phyloP scores from a whole-genome alignment of 2,329 filamentous ascomycete genomes.

The Alternaria burnsii region DNA sequence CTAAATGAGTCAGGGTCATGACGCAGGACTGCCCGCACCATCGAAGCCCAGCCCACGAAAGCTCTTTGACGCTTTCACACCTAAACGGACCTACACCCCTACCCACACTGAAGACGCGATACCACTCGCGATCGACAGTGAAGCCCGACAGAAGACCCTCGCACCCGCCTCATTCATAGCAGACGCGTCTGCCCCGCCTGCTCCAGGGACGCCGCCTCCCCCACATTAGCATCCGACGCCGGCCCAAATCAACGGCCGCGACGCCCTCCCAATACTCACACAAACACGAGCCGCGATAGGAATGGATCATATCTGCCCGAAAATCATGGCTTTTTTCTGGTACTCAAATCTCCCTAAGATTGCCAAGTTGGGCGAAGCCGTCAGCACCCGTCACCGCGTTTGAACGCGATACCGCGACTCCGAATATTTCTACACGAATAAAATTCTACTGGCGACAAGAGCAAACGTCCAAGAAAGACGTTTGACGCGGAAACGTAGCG shows the following conservation, averaged over 20 bases:
- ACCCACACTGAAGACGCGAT: constrained; percentile 21
- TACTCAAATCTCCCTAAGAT: constrained; percentile 33
- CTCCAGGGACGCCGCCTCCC: constrained; percentile 18
- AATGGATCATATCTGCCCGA: constrained; percentile 30
- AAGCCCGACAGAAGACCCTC: constrained; percentile 12
- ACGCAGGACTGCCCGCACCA: constrained; percentile 14
- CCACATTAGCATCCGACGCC: constrained; percentile 27
- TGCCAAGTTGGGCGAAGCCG: constrained; percentile 33
- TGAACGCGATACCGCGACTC: constrained; percentile 23
- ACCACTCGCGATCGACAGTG: constrained; percentile 13
- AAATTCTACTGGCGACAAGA: background rate
- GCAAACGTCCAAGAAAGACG: background rate
- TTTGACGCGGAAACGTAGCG: background rate
- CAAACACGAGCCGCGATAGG: constrained; percentile 21
- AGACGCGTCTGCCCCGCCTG: constrained; percentile 23
- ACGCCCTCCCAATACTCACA: constrained; percentile 8
- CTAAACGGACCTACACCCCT: constrained; percentile 12
- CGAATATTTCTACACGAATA: constrained; percentile 9
- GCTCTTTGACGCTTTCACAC: constrained; percentile 15
- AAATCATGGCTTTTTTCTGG: constrained; percentile 38
- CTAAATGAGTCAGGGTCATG: constrained; percentile 22
- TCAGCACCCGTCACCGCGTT: constrained; percentile 32
- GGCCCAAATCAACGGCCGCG: constrained; percentile 13
- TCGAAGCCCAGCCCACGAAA: constrained; percentile 12
- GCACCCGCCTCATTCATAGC: constrained; percentile 21